Evolutionary conservation across 2,329 filamentous ascomycete genomes (phyloP).

Genomic region (Xylaria sp.): DNA sequence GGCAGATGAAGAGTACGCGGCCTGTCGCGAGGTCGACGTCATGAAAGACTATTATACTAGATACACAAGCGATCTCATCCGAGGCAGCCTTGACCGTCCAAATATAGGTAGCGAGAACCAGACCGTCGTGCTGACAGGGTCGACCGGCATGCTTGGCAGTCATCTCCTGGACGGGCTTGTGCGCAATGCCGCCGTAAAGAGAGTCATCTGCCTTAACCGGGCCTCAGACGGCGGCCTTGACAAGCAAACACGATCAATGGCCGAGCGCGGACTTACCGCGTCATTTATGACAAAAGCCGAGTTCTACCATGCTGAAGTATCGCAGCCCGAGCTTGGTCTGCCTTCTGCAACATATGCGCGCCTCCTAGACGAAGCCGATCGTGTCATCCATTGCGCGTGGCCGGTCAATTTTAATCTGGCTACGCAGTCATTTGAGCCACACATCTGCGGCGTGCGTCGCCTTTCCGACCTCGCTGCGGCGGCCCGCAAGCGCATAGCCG

Average conservation of each 20-base stretch:
- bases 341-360: conserved; percentile 6
- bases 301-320: conserved; percentile 22
- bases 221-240: conserved; percentile 11
- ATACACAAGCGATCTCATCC: neutral
- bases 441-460: conserved; percentile 53
- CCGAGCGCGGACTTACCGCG: conserved; percentile 22
- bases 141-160: conserved; percentile 53
- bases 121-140: conserved; percentile 54
- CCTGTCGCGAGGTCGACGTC: neutral
- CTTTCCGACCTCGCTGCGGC: conserved; percentile 47
- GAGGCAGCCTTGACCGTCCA: neutral
- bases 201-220: conserved; percentile 35
- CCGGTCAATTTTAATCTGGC: conserved; percentile 53
- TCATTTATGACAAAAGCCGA: conserved; percentile 8
- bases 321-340: neutral
- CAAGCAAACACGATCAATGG: neutral
- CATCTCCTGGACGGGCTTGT: conserved; percentile 54
- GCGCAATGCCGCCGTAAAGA: conserved; percentile 36
- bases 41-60: neutral
- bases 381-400: conserved; percentile 52
- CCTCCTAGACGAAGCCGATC: conserved; percentile 3
- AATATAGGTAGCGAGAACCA: conserved; percentile 33
- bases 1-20: neutral
- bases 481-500: conserved; percentile 33
- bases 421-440: conserved; percentile 49